A percentile compares a stretch with the other conserved stretches of the same genome.
Conservation (phyloP, 2,329 filamentous ascomycete genomes). For the Triangularia setosa region DNA sequence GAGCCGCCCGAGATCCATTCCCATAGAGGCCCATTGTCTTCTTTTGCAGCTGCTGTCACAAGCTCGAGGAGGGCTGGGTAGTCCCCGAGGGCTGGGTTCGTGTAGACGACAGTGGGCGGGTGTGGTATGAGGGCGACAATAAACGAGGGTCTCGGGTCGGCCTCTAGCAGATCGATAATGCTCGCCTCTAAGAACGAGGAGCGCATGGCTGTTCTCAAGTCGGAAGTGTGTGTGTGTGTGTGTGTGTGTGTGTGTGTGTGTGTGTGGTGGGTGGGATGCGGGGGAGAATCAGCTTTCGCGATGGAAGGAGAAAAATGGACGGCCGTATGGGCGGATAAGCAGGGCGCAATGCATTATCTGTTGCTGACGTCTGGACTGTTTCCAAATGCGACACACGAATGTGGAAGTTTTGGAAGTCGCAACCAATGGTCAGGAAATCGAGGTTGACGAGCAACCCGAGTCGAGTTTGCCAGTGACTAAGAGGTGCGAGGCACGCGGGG, state of each 20-base stretch:
- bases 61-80: constrained; percentile 25
- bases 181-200: constrained; percentile 27
- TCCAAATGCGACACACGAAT: background rate
- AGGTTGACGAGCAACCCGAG: background rate
- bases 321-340: constrained; percentile 5
- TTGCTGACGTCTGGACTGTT: background rate
- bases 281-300: constrained; percentile 6
- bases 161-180: constrained; percentile 38
- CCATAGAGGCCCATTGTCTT: constrained; percentile 27
- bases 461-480: background rate
- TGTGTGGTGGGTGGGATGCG: background rate
- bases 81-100: constrained; percentile 28
- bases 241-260: background rate
- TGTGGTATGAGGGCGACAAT: constrained; percentile 26
- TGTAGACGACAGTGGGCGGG: constrained; percentile 29
- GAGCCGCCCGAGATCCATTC: constrained; percentile 27
- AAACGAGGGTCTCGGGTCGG: constrained; percentile 36
- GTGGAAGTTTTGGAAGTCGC: background rate
- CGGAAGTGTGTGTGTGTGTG: background rate
- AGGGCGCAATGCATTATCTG: constrained; percentile 16
- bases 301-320: constrained; percentile 6
- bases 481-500: background rate
- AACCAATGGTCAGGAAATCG: background rate
- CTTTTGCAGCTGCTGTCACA: constrained; percentile 20
- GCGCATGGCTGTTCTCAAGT: constrained; percentile 20